phyloP scores from a whole-genome alignment of 768 basidiomycete genomes.

The Rhizopogon vesiculosus region DNA sequence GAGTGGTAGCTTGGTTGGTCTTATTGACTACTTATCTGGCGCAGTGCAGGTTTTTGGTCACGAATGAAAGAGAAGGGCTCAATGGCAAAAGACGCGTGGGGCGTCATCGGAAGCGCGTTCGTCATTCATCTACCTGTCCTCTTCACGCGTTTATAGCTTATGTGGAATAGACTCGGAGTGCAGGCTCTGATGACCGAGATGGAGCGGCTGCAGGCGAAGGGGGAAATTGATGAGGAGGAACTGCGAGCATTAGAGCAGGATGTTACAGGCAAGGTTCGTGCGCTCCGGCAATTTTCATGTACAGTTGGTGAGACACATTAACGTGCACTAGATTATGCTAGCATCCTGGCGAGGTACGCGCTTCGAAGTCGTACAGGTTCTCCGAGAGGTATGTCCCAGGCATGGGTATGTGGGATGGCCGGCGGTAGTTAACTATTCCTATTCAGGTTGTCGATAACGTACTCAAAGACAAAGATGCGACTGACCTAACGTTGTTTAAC shows the following conservation, averaged over 20 bases:
- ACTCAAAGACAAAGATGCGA: constrained; percentile 70
- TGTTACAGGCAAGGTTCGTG: constrained; percentile 77
- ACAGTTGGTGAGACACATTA: background rate
- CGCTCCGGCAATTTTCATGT: background rate
- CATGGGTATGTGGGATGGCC: constrained; percentile 3
- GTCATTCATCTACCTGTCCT: constrained; percentile 26
- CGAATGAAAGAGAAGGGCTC: constrained; percentile 92
- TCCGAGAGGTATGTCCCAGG: constrained; percentile 52
- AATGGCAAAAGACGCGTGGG: constrained; percentile 94
- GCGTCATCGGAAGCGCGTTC: constrained; percentile 92
- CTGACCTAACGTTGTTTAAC: constrained; percentile 68
- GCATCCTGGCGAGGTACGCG: constrained; percentile 98
- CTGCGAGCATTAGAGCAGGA: constrained; percentile 86
- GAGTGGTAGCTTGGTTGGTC: constrained; percentile 27
- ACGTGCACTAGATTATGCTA: constrained; percentile 65
- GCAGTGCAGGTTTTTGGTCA: constrained; percentile 85
- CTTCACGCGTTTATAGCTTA: constrained; percentile 24
- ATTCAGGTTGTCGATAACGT: constrained; percentile 75
- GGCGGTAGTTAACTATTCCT: background rate
- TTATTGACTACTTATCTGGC: constrained; percentile 7
- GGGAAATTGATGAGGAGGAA: constrained; percentile 85
- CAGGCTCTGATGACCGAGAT: constrained; percentile 58
- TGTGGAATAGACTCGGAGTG: constrained; percentile 16
- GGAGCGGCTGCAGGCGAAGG: constrained; percentile 84
- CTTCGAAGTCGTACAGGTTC: constrained; percentile 88